Evolutionary conservation across 768 basidiomycete genomes (phyloP).

Genomic region (Leccinellum albellum): DNA sequence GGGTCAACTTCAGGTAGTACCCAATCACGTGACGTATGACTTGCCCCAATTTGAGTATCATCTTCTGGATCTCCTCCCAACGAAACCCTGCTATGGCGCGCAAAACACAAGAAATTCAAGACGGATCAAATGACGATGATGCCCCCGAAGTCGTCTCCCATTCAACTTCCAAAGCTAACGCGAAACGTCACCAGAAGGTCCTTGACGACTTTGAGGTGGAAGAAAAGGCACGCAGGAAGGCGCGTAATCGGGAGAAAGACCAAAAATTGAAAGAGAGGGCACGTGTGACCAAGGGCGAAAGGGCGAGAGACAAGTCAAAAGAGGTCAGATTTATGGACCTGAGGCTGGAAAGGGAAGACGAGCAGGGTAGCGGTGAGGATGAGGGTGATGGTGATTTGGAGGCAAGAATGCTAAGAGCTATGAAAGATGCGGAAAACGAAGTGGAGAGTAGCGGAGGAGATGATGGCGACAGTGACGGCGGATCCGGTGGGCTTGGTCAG

Average conservation of each 20-base stretch:
- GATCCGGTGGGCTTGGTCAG: conserved; percentile 6
- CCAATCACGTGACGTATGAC: not conserved
- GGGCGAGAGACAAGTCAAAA: conserved; percentile 13
- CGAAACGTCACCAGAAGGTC: conserved; percentile 35
- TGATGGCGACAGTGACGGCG: conserved; percentile 4
- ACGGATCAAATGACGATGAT: conserved; percentile 36
- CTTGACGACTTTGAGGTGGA: conserved; percentile 35
- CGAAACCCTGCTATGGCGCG: conserved; percentile 15
- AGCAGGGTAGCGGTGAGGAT: conserved; percentile 23
- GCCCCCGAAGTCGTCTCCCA: conserved; percentile 50
- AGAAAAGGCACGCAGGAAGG: conserved; percentile 41
- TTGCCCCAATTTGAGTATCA: too few relatives aligned
- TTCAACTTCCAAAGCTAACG: conserved; percentile 42
- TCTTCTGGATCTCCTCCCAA: not conserved
- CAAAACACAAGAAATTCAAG: conserved; percentile 13
- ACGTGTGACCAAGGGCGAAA: conserved; percentile 15
- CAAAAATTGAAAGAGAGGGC: conserved; percentile 48
- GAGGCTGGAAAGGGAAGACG: conserved; percentile 14
- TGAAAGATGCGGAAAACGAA: conserved; percentile 28
- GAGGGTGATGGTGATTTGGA: conserved; percentile 24
- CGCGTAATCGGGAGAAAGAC: conserved; percentile 47
- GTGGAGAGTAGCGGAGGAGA: conserved; percentile 4
- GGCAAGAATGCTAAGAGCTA: conserved; percentile 26
- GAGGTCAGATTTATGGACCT: conserved; percentile 10
- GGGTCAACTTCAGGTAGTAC: too few relatives aligned